Percentiles rank a stretch among this genome's conserved stretches.
Evolutionary conservation across 345 rosid genomes (phyloP).

Genomic region (Kernera saxatilis): DNA sequence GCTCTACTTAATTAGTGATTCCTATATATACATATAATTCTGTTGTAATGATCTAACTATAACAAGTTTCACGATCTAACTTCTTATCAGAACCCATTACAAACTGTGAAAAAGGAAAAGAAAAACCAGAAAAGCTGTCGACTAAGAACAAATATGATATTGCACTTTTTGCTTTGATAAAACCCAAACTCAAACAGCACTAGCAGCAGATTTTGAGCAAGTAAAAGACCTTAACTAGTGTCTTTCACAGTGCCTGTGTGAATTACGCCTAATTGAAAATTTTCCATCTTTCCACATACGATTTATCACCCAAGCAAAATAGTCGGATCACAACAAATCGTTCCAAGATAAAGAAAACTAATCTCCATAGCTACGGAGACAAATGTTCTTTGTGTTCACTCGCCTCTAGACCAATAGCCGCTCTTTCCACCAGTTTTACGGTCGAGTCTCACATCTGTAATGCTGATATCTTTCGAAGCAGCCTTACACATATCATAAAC

Average conservation of each 20-base stretch:
- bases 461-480: slow-evolving; percentile 73
- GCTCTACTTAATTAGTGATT: not conserved
- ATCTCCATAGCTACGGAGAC: slow-evolving; percentile 1
- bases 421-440: slow-evolving; percentile 82
- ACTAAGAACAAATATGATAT: not conserved
- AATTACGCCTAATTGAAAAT: not conserved
- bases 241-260: not conserved
- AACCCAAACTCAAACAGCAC: not conserved
- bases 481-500: slow-evolving; percentile 99
- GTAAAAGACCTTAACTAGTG: not conserved
- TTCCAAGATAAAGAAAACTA: not conserved
- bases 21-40: not conserved
- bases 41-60: not conserved
- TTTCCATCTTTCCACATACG: not conserved
- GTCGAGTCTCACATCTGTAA: slow-evolving; percentile 59
- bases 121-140: not conserved
- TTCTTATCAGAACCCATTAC: not conserved
- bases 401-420: slow-evolving; percentile 61
- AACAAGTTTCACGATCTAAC: not conserved
- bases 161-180: not conserved
- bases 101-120: not conserved
- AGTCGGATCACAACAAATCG: not conserved
- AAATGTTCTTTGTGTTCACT: slow-evolving; percentile 16
- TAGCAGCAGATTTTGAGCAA: not conserved
- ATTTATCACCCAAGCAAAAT: not conserved